Evolutionary conservation across 345 rosid species (phyloP).

Genomic region (Clarkia xantiana): DNA sequence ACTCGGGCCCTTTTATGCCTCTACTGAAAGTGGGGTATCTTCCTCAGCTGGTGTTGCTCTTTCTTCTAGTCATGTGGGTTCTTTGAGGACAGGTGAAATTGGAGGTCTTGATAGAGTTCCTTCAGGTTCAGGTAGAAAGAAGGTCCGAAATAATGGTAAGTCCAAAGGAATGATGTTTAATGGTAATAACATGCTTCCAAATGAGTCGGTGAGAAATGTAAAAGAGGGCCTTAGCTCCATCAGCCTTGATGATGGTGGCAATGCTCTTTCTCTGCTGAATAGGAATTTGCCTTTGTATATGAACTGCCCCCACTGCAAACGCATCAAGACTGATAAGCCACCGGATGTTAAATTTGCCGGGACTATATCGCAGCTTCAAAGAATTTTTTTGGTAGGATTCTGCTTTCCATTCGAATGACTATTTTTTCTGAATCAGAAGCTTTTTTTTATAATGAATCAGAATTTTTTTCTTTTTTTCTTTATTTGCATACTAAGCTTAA

Average conservation of each 20-base stretch:
- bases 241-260: slow-evolving; percentile 37
- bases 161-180: slow-evolving; percentile 25
- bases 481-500: no score
- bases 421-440: not conserved
- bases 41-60: slow-evolving; percentile 18
- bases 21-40: slow-evolving; percentile 21
- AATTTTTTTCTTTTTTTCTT: no score
- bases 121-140: slow-evolving; percentile 28
- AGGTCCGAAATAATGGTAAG: slow-evolving; percentile 28
- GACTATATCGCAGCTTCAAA: slow-evolving; percentile 61
- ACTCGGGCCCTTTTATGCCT: slow-evolving; percentile 39
- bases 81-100: slow-evolving; percentile 27
- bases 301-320: slow-evolving; percentile 57
- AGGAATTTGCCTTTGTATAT: slow-evolving; percentile 56
- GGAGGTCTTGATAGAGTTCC: slow-evolving; percentile 32
- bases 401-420: not conserved
- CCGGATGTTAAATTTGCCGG: slow-evolving; percentile 43
- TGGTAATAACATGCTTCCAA: slow-evolving; percentile 15
- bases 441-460: no score
- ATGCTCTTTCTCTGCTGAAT: slow-evolving; percentile 41
- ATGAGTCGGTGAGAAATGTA: slow-evolving; percentile 17
- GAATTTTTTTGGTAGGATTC: slow-evolving; percentile 57
- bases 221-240: slow-evolving; percentile 22
- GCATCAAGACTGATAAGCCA: slow-evolving; percentile 28
- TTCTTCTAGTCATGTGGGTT: slow-evolving; percentile 15